phyloP scores from a whole-genome alignment of 495 filamentous ascomycete genomes.

The Tuber calosporum region DNA sequence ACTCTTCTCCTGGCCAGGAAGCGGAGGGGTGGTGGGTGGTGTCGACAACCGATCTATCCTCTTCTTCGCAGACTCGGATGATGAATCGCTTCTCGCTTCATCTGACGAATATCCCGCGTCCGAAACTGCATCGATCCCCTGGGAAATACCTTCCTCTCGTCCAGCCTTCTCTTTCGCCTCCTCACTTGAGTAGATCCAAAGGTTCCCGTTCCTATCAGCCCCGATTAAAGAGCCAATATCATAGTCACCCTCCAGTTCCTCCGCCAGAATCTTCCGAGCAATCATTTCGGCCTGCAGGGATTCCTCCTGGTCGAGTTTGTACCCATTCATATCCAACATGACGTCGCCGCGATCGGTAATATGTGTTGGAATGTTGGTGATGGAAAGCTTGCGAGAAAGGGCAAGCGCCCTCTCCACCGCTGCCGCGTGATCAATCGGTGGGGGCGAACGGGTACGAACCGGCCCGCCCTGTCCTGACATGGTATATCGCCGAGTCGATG shows the following conservation, averaged over 20 bases:
- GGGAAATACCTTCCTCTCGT: conserved; percentile 50
- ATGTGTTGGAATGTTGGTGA: conserved; percentile 82
- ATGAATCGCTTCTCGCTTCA: conserved; percentile 45
- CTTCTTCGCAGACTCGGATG: conserved; percentile 32
- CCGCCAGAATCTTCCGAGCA: conserved; percentile 88
- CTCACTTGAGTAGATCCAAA: conserved; percentile 98
- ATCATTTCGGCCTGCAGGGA: conserved; percentile 82
- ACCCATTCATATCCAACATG: conserved; percentile 97
- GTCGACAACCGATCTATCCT: conserved; percentile 45
- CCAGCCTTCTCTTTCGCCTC: conserved; percentile 78
- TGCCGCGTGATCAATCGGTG: conserved; percentile 63
- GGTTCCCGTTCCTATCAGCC: conserved; percentile 86
- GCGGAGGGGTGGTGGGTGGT: conserved; percentile 68
- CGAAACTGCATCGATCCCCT: conserved; percentile 54
- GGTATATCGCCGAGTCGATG: conserved; percentile 37
- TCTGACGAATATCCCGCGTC: conserved; percentile 95
- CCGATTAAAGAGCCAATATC: conserved; percentile 94
- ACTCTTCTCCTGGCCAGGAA: conserved; percentile 45
- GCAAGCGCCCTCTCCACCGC: conserved; percentile 76
- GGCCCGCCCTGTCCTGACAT: conserved; percentile 37
- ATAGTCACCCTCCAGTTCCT: conserved; percentile 89
- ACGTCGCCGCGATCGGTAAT: conserved; percentile 90
- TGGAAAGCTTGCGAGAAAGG: conserved; percentile 75
- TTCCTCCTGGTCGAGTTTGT: conserved; percentile 88
- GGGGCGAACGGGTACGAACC: conserved; percentile 44